Evolutionary conservation across 2,329 filamentous ascomycete species (phyloP), one percentile per base, ranked within the genome.

Genomic region (Ophiostoma australiae): DNA sequence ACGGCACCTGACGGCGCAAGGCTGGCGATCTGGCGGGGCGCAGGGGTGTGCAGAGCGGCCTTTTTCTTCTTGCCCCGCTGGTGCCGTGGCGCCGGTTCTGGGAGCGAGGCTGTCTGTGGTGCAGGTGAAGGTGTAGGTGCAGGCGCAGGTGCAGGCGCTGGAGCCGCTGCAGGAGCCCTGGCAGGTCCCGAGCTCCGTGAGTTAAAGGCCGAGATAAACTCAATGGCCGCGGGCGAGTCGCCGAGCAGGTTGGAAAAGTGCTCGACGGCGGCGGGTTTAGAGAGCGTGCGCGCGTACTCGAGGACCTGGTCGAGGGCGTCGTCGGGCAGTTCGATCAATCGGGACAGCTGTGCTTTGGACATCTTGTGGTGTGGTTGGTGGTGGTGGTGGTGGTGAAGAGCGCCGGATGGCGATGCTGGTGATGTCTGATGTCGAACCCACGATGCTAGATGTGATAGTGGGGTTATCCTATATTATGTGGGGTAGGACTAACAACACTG

Each of bases 231-330:
- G 1, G 93, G 87, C 7, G 91, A 93, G 78, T 97, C 93, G 68
- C 94, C 95, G 0, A 99, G 86, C 70, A 99, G 83, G 77, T 95
- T 93, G 79, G 89, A 91, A 73, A 99, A 90, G 79, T 98, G 93
- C 61, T 93, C 89, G 69, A 89, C 93, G 17, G 92, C 91, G 74
- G 90, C 91, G 69, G 88, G 81, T 77, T 91, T 93, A 27, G 93
- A 89, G 10, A 98, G 85, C 0, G 89, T 90, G 48, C 87, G 83
- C 2, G 92, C 89, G 79, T 97, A 97, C 67, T 92, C 88, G 74
- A 98, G 84, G 63, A 97, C 86, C 78, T 98, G 92, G 77, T 89
- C 87, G 41, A 98, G 84, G 58, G 94, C 93, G 15, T 91, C 89
- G 48, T 97, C 89, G 48, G 97, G 93, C 13, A 98, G 84, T 8